Evolutionary conservation across 2,329 filamentous ascomycete genomes (phyloP), one percentile per base, ranked within the genome.

Genomic region (Colletotrichum viniferum): DNA sequence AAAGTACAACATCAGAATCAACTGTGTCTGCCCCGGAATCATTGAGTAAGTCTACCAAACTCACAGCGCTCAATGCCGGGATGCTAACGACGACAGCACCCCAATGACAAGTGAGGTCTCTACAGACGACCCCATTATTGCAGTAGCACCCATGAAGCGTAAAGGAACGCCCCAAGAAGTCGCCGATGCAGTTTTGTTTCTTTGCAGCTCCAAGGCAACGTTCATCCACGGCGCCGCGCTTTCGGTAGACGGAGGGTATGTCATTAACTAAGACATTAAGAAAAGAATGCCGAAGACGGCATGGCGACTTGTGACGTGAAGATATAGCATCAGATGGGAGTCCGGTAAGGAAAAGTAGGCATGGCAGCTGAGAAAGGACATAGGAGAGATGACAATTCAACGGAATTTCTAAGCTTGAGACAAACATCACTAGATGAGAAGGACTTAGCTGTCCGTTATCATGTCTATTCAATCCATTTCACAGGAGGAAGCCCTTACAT

Each of bases 1-100:
- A 4, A 82, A 86, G 43, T 80, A 87, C 48, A 83, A 84, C 43
- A 87, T 89, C 71, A 78, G 87, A 4, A 81, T 88, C 60, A 88
- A 88, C 69, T 86, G 84, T 67, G 84, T 88, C 16, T 88, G 86
- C 71, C 86, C 86, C 3, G 87, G 87, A 21, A 80, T 88, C 3
- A 86, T 86, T n/a, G 84, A 84, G 84, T 84, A 76, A 79, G 80
- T 75, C 24, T 30, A 1, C 9, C 6, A 4, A 10, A 6, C 8
- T n/a, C 38, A 43, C 38, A 43, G 8, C 3, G 18, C 1, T 4
- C 18, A 48, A 6, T 48, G 18, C 38, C 38, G 1, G n/a, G 0
- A 48, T 2, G n/a, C 43, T 52, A 2, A 52, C 43, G 1, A 30
- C 1, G 3, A 55, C 43, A 83, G 81, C n/a, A 87, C 86, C 1